phyloP scores from a whole-genome alignment of 1,284 basidiomycete genomes.

The Apiotrichum veenhuisii region DNA sequence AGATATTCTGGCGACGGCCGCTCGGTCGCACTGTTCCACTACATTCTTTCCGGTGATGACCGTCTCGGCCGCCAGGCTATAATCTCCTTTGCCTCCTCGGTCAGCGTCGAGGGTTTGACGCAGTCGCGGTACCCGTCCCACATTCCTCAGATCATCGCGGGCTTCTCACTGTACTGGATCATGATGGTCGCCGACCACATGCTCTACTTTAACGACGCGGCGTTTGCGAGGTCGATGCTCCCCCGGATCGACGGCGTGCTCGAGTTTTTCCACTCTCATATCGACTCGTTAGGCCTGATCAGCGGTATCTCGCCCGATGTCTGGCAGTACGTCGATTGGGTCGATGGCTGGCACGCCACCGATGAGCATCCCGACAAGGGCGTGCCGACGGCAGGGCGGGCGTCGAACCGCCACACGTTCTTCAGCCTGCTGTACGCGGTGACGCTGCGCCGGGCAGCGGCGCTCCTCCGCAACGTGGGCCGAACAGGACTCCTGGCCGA shows the following conservation, averaged over 20 bases:
- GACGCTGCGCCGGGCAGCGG: conserved; percentile 16
- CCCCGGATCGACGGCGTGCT: conserved; percentile 29
- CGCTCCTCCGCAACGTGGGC: conserved; percentile 20
- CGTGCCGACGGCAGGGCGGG: conserved; percentile 26
- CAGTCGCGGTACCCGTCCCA: conserved; percentile 32
- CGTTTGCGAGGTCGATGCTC: conserved; percentile 17
- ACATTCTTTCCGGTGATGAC: conserved; percentile 30
- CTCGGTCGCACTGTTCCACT: conserved; percentile 31
- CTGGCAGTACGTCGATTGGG: conserved; percentile 37
- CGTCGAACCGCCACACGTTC: conserved; percentile 28
- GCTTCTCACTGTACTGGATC: conserved; percentile 30
- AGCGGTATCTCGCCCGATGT: conserved; percentile 21
- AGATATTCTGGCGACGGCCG: conserved; percentile 30
- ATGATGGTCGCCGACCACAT: conserved; percentile 27
- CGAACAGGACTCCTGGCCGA: conserved; percentile 19
- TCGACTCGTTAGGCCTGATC: conserved; percentile 26
- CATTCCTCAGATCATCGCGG: conserved; percentile 30
- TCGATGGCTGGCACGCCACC: conserved; percentile 20
- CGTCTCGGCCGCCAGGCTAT: conserved; percentile 29
- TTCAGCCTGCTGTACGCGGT: conserved; percentile 33
- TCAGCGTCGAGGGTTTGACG: conserved; percentile 28
- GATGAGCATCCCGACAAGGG: conserved; percentile 27
- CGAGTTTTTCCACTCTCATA: conserved; percentile 27
- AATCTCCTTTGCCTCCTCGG: conserved; percentile 23
- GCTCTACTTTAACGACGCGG: conserved; percentile 23